phyloP scores from a whole-genome alignment of 2,329 filamentous ascomycete species.

The Sarocladium oryzae region DNA sequence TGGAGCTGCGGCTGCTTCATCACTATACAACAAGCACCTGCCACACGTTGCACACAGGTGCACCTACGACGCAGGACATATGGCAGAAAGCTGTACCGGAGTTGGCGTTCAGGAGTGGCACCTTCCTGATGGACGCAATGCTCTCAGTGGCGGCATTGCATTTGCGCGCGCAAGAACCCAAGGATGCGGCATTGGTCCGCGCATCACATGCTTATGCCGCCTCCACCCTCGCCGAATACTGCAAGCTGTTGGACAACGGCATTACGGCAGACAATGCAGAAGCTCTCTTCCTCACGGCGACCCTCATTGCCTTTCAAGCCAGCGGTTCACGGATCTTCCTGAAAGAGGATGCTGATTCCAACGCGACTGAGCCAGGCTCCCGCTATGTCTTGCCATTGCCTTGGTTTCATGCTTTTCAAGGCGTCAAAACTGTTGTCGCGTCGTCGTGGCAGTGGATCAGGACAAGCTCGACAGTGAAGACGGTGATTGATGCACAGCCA shows the following conservation, averaged over 20 bases:
- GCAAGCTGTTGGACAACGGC: constrained; percentile 47
- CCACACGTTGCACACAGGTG: constrained; percentile 51
- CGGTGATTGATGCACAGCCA: constrained; percentile 58
- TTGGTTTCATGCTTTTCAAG: constrained; percentile 63
- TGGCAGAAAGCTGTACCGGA: constrained; percentile 56
- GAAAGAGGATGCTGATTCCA: constrained; percentile 43
- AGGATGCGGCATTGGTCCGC: constrained; percentile 53
- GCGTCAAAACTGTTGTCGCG: constrained; percentile 58
- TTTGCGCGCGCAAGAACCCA: constrained; percentile 47
- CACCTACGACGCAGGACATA: constrained; percentile 44
- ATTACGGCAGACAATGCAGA: constrained; percentile 55
- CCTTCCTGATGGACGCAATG: constrained; percentile 56
- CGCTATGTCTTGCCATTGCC: constrained; percentile 53
- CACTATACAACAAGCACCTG: constrained; percentile 57
- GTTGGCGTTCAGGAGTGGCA: constrained; percentile 52
- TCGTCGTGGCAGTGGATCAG: constrained; percentile 59
- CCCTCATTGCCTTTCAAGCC: constrained; percentile 61
- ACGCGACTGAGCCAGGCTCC: constrained; percentile 28
- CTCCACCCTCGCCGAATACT: constrained; percentile 55
- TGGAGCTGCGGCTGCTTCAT: constrained; percentile 59
- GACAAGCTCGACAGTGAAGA: constrained; percentile 48
- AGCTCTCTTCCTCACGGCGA: constrained; percentile 54
- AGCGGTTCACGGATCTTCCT: constrained; percentile 56
- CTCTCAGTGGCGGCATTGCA: constrained; percentile 59
- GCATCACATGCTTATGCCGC: constrained; percentile 61